Conservation (phyloP, 2,329 filamentous ascomycete genomes). For the Colletotrichum cuscutae region DNA sequence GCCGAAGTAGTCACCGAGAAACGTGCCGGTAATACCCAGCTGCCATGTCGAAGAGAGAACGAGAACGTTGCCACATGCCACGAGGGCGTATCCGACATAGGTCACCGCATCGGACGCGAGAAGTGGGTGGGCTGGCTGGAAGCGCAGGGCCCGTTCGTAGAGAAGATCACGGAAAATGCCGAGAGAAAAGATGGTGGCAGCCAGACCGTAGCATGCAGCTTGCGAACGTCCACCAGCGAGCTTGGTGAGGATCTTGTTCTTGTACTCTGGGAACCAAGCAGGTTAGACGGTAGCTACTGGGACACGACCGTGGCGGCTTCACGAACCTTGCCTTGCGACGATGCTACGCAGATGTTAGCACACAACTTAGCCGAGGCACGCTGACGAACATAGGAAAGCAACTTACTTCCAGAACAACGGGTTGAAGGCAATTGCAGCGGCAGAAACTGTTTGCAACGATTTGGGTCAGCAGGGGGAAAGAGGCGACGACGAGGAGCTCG, state of each 20-base stretch:
- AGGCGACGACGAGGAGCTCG: constrained; percentile 3
- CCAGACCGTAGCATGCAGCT: constrained; percentile 89
- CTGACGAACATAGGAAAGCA: neutral
- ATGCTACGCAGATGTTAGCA: constrained; percentile 67
- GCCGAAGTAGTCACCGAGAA: constrained; percentile 97
- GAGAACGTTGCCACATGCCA: constrained; percentile 82
- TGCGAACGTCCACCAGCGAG: constrained; percentile 83
- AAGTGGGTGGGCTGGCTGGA: constrained; percentile 79
- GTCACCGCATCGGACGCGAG: constrained; percentile 70
- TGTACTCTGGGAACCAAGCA: constrained; percentile 75
- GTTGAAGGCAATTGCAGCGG: constrained; percentile 88
- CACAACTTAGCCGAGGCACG: constrained; percentile 22
- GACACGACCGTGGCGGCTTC: constrained; percentile 6
- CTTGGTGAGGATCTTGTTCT: constrained; percentile 87
- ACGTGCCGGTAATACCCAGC: constrained; percentile 93
- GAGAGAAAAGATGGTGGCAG: constrained; percentile 88
- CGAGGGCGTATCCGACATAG: constrained; percentile 75
- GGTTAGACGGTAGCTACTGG: constrained; percentile 8
- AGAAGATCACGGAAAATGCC: constrained; percentile 89
- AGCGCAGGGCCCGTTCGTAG: constrained; percentile 84
- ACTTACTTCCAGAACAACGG: constrained; percentile 99
- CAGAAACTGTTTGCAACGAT: constrained; percentile 72
- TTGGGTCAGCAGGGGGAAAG: constrained; percentile 31
- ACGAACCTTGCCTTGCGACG: constrained; percentile 81
- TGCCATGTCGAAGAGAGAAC: constrained; percentile 92